Percentiles rank a stretch among this genome's conserved stretches.
Conservation (phyloP, 225 moss, liverwort and hornwort genomes). For the Climacium dendroides region DNA sequence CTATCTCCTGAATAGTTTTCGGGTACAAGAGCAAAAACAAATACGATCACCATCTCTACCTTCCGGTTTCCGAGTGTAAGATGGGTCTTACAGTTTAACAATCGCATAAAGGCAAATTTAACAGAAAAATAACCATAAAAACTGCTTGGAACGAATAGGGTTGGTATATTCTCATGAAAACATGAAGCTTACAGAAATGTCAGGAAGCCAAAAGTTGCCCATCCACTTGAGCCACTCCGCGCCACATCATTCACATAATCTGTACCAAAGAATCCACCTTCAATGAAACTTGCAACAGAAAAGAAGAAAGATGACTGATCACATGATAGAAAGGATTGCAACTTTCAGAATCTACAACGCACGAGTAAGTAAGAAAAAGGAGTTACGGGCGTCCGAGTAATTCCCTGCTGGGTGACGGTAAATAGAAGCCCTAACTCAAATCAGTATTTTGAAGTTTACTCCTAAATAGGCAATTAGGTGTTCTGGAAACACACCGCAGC, state of each 20-base stretch:
- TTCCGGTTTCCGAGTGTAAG: neutral
- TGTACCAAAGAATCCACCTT: constrained; percentile 11
- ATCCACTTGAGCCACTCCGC: constrained; percentile 55
- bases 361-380: neutral
- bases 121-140: neutral
- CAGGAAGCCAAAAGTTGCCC: constrained; percentile 92
- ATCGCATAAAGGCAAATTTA: neutral
- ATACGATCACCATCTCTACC: neutral
- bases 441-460: neutral
- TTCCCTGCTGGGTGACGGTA: neutral
- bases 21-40: neutral
- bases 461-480: neutral
- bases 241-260: constrained; percentile 47
- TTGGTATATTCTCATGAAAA: neutral
- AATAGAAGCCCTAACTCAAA: neutral
- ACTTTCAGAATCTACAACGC: neutral
- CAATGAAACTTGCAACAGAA: neutral
- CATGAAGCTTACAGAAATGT: constrained; percentile 52
- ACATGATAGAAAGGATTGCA: neutral
- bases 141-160: neutral
- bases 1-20: neutral
- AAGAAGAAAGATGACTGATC: neutral
- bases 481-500: constrained; percentile 48
- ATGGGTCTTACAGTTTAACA: neutral
- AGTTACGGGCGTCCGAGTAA: neutral